These are phyloP conservation scores for Penicillium desertorum DNA, from an alignment of 495 filamentous ascomycete species.

Conservation along the genomic window DNA sequence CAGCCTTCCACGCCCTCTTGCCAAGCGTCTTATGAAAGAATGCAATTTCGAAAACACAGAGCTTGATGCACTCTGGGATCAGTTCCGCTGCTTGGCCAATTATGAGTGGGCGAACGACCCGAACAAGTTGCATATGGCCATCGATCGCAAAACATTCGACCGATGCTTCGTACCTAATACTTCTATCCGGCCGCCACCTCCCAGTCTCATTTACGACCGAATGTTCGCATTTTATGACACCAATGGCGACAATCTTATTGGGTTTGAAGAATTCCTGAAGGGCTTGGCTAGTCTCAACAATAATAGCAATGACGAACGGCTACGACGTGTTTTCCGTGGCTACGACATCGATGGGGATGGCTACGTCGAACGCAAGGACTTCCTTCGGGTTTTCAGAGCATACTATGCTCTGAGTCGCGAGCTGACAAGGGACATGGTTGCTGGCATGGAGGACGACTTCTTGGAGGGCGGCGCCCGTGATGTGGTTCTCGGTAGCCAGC, in stretches of 20 bases:
- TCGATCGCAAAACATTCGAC: conserved; percentile 88
- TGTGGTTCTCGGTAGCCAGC: conserved; percentile 71
- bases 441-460: conserved; percentile 76
- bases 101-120: conserved; percentile 84
- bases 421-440: conserved; percentile 79
- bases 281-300: conserved; percentile 80
- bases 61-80: conserved; percentile 91
- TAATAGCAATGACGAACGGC: conserved; percentile 62
- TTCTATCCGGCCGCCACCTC: conserved; percentile 69
- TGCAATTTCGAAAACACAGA: conserved; percentile 79
- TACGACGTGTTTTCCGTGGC: conserved; percentile 76
- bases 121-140: conserved; percentile 71
- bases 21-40: conserved; percentile 64
- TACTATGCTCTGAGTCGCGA: conserved; percentile 86
- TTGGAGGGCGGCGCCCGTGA: conserved; percentile 72
- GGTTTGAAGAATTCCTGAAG: conserved; percentile 88
- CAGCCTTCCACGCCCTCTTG: conserved; percentile 61
- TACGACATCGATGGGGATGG: conserved; percentile 93
- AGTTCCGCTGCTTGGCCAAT: conserved; percentile 89
- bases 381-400: conserved; percentile 85
- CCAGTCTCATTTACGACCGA: conserved; percentile 90
- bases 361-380: conserved; percentile 83
- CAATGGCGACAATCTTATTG: conserved; percentile 82
- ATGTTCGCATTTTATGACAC: conserved; percentile 97
- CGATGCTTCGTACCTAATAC: conserved; percentile 82